Base-by-base conservation (phyloP, 1,284 basidiomycete species). In the Porphyrellus sp. region DNA sequence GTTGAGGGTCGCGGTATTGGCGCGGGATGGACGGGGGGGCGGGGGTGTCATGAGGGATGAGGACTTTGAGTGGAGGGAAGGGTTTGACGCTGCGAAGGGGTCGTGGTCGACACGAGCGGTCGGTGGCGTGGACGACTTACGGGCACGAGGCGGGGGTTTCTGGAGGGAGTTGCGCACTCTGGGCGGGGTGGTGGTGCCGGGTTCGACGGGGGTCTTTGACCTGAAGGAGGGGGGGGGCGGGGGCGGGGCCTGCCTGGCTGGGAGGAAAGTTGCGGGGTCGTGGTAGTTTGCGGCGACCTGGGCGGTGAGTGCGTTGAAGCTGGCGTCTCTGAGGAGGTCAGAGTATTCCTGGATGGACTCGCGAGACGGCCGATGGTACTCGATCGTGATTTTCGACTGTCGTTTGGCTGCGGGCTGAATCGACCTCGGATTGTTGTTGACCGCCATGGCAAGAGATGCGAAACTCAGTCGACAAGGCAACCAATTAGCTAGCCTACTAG, bases 1-100 rank as follows among this genome's bases (percentile, higher is more conserved):
- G 70, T 78, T 83, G 47, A 91, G 77, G 52, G 77, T 89, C 38
- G 83, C 85, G 9, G 89, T 91, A 68, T 91, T 91, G 54, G 85
- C 86, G 54, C 89, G 79, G 44, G 88, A 89, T 2, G 89, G 89
- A 43, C 89, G 79, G 5, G 85, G 83, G 16, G 89, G 88, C 2
- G 87, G 81, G 1, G 79, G 71, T 5, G 56, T 63, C 62, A 65
- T 65, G 7, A 15, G 12, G 48, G 40, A 23, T 7, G 27, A 23
- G 11, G 27, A 38, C 21, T 37, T 44, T 5, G 38, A 15, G 45
- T 25, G 48, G 34, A 16, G 45, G 27, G 42, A 31, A 16, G 38
- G 39, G 24, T 25, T 25, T 7, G 44, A 13, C 25, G 71, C 71
- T 24, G 82, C 81, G 62, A 86, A 85, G 8, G 85, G 83, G 69